Evolutionary conservation across 257 asterid species (phyloP), one percentile per base, ranked within the genome.

Genomic region (Plantago ovata): DNA sequence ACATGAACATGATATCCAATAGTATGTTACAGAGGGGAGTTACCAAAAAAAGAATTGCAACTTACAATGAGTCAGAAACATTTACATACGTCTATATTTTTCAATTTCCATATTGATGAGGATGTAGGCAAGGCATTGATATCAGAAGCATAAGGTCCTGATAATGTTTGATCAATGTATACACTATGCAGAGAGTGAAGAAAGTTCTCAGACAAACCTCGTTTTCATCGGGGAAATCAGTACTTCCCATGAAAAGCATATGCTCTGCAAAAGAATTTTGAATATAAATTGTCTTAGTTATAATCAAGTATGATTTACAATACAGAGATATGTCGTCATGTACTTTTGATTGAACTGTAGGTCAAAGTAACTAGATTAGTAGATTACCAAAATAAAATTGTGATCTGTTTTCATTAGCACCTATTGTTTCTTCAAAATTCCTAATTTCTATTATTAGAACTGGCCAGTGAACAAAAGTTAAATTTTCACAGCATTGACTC

Each of bases 211-310:
- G 44, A 56, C 89, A 60, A 65, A 93, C 99, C 99, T 89, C 99
- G 58, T 93, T 89, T 74, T 93, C 97, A 79, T 93, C 95, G 13
- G 97, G 99, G 71, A 84, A 93, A 38, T 84, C 92, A 47, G 84
- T 66, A 65, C 99, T 93, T 69, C 98, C 97, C 97, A 86, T 93
- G 80, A 93, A 93, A 75, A 89, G 95, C 99, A 89, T 93, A 81
- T 93, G 99, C 72, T 93, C 97, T 93, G 94, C 85, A 77, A 77
- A 23, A 68, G 71, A 48, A 72, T 57, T 20, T 19, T 41, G 7
- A 47, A 45, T 40, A 41, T 72, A 64, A 68, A 56, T 52, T 36
- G 48, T 59, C 60, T 16, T 56, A 60, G 11, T 60, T 38, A 20
- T 55, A 39, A 28, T 28, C 53, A 24, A 46, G 16, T 49, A 51